These are phyloP conservation scores for Colletotrichum nymphaeae DNA, from an alignment of 2,329 filamentous ascomycete genomes.

Conservation along the genomic window DNA sequence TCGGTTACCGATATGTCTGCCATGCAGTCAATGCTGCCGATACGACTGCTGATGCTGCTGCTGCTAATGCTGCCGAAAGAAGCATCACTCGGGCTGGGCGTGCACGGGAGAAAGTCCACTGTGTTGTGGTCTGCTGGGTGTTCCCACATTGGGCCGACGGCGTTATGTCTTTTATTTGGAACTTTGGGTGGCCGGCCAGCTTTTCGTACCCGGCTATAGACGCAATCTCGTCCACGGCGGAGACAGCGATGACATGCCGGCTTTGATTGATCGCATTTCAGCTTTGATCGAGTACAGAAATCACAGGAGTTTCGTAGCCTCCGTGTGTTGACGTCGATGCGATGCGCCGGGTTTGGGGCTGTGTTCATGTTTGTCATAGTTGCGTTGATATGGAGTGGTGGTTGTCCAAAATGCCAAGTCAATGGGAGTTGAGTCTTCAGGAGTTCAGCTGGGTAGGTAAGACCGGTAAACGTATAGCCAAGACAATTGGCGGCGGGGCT, in stretches of 20 bases:
- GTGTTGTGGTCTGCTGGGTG: neutral
- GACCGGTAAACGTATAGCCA: neutral
- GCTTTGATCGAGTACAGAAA: slow-evolving; percentile 1
- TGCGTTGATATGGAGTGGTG: neutral
- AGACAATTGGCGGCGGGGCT: neutral
- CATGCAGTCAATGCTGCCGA: neutral
- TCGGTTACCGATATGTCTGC: neutral
- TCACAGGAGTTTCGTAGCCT: slow-evolving; percentile 15
- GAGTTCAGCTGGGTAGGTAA: neutral
- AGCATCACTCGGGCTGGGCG: neutral
- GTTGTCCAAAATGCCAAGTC: neutral
- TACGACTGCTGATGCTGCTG: too few relatives aligned
- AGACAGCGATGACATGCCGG: slow-evolving; percentile 3
- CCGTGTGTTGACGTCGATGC: neutral
- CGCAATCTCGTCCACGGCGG: neutral
- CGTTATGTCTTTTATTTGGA: neutral
- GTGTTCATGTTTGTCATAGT: neutral
- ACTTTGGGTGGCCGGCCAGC: neutral
- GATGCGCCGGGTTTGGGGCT: neutral
- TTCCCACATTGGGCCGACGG: neutral
- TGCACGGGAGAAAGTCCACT: neutral
- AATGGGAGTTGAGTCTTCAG: neutral
- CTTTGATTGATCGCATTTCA: slow-evolving; percentile 15
- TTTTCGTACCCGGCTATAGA: slow-evolving; percentile 8
- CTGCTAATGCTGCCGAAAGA: neutral